These are phyloP conservation scores for Pecoramyces ruminantium DNA, from an alignment of 192 early-diverging fungal species.

Conservation along the genomic window DNA sequence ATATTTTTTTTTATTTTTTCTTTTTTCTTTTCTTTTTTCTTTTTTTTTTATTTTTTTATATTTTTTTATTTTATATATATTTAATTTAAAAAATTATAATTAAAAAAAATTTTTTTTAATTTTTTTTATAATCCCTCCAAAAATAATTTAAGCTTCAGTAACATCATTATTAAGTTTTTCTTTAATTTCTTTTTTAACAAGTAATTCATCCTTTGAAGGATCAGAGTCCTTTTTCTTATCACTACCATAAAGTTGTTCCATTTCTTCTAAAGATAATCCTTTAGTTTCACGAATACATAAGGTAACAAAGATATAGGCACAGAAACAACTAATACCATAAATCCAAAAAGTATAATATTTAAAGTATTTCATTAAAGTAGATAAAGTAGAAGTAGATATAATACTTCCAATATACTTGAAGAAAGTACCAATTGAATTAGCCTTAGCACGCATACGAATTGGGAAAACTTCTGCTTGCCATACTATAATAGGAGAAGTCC, in stretches of 20 bases:
- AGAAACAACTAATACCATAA: not conserved
- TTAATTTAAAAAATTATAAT: too few species aligned
- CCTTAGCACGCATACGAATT: not conserved
- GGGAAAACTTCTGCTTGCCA: not conserved
- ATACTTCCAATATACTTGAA: not conserved
- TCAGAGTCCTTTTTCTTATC: too few species aligned
- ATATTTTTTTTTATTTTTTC: too few species aligned
- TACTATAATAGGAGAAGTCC: not conserved
- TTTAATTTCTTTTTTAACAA: not conserved
- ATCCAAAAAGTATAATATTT: not conserved
- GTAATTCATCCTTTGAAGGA: not conserved
- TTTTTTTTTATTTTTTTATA: too few species aligned
- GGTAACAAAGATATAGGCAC: not conserved
- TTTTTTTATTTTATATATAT: too few species aligned
- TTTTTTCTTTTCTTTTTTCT: too few species aligned
- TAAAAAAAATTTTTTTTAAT: too few species aligned
- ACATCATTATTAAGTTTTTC: not conserved
- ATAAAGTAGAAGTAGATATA: not conserved
- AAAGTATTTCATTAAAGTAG: not conserved
- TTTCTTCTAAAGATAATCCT: not conserved
- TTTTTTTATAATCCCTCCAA: too few species aligned
- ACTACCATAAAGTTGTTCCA: not conserved
- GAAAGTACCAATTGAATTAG: not conserved
- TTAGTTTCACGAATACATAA: not conserved
- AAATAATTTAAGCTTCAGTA: too few species aligned